Percentiles rank a stretch among this genome's conserved stretches.
Evolutionary conservation across 371 early-diverging fungal genomes (phyloP).

Genomic region (Rhizomucor miehei): DNA sequence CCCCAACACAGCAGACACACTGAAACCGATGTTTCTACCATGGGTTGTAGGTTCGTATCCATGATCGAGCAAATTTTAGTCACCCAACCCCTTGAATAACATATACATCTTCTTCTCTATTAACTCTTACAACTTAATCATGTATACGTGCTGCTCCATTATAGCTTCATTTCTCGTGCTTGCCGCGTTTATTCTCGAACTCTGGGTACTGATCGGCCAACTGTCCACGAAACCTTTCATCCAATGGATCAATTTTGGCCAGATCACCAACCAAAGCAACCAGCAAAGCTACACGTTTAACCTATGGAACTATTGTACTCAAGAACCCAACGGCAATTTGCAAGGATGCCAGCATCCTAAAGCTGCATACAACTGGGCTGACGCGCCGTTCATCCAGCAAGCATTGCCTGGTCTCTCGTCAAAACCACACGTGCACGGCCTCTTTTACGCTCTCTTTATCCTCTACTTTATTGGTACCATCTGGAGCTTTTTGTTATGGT

Average conservation of each 20-base stretch:
- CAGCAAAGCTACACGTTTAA: slow-evolving; percentile 17
- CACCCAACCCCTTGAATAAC: too few relatives aligned
- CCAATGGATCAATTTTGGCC: slow-evolving; percentile 18
- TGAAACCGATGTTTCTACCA: background rate
- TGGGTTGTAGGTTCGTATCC: background rate
- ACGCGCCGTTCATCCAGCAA: slow-evolving; percentile 19
- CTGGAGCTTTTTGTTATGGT: slow-evolving; percentile 30
- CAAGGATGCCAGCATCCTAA: slow-evolving; percentile 3
- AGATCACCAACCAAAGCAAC: slow-evolving; percentile 12
- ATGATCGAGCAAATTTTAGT: too few relatives aligned
- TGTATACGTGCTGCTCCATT: background rate
- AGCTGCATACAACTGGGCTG: slow-evolving; percentile 35
- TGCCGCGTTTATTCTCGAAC: slow-evolving; percentile 24
- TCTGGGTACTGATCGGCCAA: slow-evolving; percentile 34
- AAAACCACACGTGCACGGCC: slow-evolving; percentile 23
- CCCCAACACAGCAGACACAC: background rate
- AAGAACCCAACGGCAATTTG: background rate
- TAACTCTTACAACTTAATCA: background rate
- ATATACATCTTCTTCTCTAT: too few relatives aligned
- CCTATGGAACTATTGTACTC: slow-evolving; percentile 24
- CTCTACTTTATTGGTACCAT: slow-evolving; percentile 21
- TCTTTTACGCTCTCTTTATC: slow-evolving; percentile 22
- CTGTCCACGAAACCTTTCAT: slow-evolving; percentile 20
- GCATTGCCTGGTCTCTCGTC: slow-evolving; percentile 7
- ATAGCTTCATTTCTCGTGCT: slow-evolving; percentile 25